phyloP scores from a whole-genome alignment of 139 green algal species.

The Volvox africanus region DNA sequence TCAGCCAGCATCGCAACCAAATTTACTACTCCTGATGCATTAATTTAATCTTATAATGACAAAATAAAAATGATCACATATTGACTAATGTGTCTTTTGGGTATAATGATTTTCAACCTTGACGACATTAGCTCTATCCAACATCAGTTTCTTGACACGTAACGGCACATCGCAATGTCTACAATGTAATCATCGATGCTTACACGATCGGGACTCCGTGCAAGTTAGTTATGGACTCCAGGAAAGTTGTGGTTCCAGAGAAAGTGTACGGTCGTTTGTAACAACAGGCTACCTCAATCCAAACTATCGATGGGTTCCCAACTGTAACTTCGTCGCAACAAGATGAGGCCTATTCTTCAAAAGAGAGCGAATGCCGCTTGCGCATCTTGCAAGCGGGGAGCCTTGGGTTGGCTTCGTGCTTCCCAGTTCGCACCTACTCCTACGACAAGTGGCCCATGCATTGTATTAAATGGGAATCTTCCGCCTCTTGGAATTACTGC shows the following conservation, averaged over 20 bases:
- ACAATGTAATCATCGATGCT: too few species aligned
- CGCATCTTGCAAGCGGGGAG: slow-evolving; percentile 4
- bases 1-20: too few species aligned
- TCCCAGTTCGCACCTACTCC: neutral
- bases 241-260: slow-evolving; percentile 7
- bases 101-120: too few species aligned
- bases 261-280: neutral
- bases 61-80: too few species aligned
- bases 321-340: neutral
- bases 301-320: neutral
- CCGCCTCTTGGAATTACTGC: neutral
- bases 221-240: too few species aligned
- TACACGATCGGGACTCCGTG: too few species aligned
- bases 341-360: slow-evolving; percentile 21
- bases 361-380: slow-evolving; percentile 1
- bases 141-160: too few species aligned
- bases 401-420: slow-evolving; percentile 23
- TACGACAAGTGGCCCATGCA: neutral
- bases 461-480: neutral
- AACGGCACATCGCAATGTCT: too few species aligned
- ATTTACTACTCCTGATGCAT: too few species aligned
- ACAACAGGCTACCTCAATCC: neutral
- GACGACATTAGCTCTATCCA: too few species aligned
- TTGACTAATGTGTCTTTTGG: too few species aligned
- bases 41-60: too few species aligned